Conservation (phyloP, 2,329 filamentous ascomycete genomes). For the Karstenula rhodostoma region DNA sequence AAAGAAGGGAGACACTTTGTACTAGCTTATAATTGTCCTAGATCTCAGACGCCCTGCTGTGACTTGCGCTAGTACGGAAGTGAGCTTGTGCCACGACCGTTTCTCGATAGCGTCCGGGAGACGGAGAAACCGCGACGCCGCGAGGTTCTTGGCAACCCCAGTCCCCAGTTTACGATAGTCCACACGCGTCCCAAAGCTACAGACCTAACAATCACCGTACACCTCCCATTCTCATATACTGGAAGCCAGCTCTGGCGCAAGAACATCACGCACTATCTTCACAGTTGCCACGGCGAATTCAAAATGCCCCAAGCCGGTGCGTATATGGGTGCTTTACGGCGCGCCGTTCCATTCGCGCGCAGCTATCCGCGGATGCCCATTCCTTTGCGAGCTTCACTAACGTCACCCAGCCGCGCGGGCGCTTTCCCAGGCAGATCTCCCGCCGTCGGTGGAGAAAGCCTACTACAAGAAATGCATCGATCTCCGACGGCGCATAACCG, state of each 20-base stretch:
- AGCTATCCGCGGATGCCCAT: not conserved
- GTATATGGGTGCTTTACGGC: not conserved
- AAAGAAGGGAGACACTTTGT: too few relatives aligned
- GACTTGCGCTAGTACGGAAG: not conserved
- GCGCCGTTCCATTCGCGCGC: not conserved
- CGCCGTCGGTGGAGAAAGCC: conserved; percentile 92
- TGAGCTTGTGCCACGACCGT: not conserved
- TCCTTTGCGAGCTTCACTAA: conserved; percentile 1
- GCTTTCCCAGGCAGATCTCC: conserved; percentile 58
- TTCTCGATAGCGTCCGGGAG: not conserved
- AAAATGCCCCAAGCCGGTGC: conserved; percentile 11
- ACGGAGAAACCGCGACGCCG: conserved; percentile 1
- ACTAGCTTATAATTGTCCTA: not conserved
- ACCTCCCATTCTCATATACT: not conserved
- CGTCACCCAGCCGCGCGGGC: conserved; percentile 33
- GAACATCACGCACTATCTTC: not conserved
- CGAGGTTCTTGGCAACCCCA: not conserved
- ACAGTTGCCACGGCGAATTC: not conserved
- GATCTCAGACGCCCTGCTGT: not conserved
- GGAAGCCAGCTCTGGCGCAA: not conserved
- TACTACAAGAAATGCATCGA: conserved; percentile 97
- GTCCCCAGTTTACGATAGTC: not conserved
- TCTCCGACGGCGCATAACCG: conserved; percentile 87
- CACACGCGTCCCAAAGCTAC: not conserved
- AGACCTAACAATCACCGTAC: not conserved